These are phyloP conservation scores for Agarophyton chilense DNA, from an alignment of 23 red algal species.

Conservation along the genomic window DNA sequence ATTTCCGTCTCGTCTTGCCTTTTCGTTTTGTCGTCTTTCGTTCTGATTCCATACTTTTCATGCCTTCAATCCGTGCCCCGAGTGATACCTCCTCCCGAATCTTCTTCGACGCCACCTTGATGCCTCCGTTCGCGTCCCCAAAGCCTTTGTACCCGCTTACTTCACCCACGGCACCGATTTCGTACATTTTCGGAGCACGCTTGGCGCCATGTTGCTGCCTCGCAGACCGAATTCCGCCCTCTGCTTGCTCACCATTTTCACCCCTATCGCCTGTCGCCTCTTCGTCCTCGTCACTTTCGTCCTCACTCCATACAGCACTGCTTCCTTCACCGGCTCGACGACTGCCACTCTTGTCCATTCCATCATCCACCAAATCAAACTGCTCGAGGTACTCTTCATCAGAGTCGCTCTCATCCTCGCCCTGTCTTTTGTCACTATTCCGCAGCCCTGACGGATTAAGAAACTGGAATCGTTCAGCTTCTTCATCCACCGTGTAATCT, in stretches of 20 bases:
- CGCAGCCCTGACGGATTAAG: conserved; percentile 61
- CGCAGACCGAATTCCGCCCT: not conserved
- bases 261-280: not conserved
- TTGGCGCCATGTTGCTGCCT: not conserved
- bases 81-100: not conserved
- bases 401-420: conserved; percentile 34
- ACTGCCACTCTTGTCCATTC: not conserved
- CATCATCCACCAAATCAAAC: conserved; percentile 69
- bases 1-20: not conserved
- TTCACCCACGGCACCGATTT: conserved; percentile 3
- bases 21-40: not conserved
- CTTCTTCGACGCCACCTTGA: not conserved
- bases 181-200: conserved; percentile 46
- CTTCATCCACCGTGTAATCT: conserved; percentile 83
- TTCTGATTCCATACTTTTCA: not conserved
- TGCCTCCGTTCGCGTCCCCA: not conserved
- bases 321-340: no score
- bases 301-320: not conserved
- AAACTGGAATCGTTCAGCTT: conserved; percentile 80
- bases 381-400: conserved; percentile 67
- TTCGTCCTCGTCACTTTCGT: not conserved
- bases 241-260: not conserved
- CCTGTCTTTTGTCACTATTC: not conserved
- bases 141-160: conserved; percentile 14
- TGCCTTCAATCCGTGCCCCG: not conserved